Evolutionary conservation across 352 stramenopile genomes (phyloP), one percentile per base, ranked within the genome.

Genomic region (Phytopythium aichiense): DNA sequence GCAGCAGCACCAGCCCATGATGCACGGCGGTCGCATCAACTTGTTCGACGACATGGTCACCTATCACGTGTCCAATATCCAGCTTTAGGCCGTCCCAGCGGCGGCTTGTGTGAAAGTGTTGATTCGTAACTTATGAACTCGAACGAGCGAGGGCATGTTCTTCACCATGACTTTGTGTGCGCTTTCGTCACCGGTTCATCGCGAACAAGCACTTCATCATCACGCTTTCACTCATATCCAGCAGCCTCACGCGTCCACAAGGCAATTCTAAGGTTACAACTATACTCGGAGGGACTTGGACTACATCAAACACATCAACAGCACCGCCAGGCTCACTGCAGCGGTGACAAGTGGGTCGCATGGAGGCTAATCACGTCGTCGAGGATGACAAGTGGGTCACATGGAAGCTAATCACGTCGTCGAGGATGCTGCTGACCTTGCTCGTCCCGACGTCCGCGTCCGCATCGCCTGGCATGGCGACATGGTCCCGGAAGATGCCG

Each of bases 361-460:
- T 82, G 74, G 56, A 79, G 79, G 60, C 73, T 72, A 63, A 82
- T 72, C 56, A 82, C 76, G 51, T 82, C 74, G 63, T 82, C 74
- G 18, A 82, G 59, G 58, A 82, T 68, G 57, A 31, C 38, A 79
- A 57, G 56, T 77, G 68, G 12, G 71, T 56, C 55, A 81, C 73
- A 28, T 82, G 74, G 56, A 79, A 82, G 60, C 73, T 72, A 63
- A 82, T 72, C 56, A 82, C 76, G 51, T 82, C 74, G 63, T 82
- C 74, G 18, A 82, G 59, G 58, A 82, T 71, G 57, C 60, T 79
- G 40, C 58, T 76, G 46, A 73, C 55, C 25, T 66, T 66, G 48
- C 20, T 37, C 37, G 67, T 28, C 20, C n/a, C 40, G 9, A 37
- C 40, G 28, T 37, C 52, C 23, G 38, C 51, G 42, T 22, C 23